Base-by-base conservation (phyloP, 2,329 filamentous ascomycete species). In the Penicillium vulpinum region DNA sequence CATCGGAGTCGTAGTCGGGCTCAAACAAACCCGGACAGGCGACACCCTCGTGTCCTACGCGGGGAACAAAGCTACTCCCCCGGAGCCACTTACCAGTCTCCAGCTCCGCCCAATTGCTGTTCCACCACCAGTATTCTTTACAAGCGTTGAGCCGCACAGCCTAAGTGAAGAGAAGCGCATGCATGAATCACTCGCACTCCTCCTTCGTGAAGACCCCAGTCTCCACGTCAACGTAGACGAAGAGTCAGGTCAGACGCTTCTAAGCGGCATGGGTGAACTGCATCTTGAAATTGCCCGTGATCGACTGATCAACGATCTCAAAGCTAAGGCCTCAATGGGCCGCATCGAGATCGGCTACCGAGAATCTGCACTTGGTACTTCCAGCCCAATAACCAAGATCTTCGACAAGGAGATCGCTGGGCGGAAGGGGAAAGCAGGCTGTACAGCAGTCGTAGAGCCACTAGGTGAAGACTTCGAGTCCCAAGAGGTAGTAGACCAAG, bases 331-430 rank as follows among this genome's bases (percentile, higher is more conserved):
- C 60, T 87, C 78, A 18, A 96, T 96, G 80, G 92, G 93, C 13
- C 88, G 87, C 51, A 96, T 99, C 60, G 90, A 96, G 67, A 96
- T 99, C 58, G 92, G 95, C 64, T 99, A 97, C 75, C 88, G 95
- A 53, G 94, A 99, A 76, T 88, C 87, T 46, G 78, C 94, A 10
- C 84, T 86, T 0, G 78, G 79, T 3, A 67, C 81, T 0, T 88
- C 87, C 0, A 70, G 72, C 0, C 76, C 83, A 0, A 81, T 87
- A 36, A 84, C 82, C 24, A 83, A 84, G 51, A 77, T 86, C 5
- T 92, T 92, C 68, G 91, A 97, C 66, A 88, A 87, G 41, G 85
- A 89, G 5, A 85, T 97, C 21, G 90, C 89, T 7, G 90, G 91
- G 43, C 93, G 91, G 68, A 79, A 84, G 41, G 89, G 90, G 9